A percentile compares a stretch with the other conserved stretches of the same genome.
Evolutionary conservation across 192 early-diverging fungal species (phyloP).

Genomic region (Oehlia diaphana): DNA sequence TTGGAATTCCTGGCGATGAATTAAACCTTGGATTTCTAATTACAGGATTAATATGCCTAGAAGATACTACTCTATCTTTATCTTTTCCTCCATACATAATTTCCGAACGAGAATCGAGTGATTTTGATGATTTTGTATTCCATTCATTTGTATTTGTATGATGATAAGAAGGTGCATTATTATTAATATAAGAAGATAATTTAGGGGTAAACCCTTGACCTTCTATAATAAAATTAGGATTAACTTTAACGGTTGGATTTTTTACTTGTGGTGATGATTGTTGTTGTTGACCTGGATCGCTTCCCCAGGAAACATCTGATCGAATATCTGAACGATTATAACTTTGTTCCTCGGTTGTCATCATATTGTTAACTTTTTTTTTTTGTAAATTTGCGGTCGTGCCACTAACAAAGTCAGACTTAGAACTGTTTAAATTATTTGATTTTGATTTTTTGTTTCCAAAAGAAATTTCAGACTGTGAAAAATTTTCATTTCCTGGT

Average conservation of each 20-base stretch:
- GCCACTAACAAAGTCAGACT: neutral
- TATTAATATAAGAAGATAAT: neutral
- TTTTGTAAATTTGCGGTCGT: neutral
- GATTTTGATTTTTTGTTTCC: neutral
- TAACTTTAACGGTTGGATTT: neutral
- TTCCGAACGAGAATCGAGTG: neutral
- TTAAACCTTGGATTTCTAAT: neutral
- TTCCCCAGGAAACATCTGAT: neutral
- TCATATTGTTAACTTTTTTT: neutral
- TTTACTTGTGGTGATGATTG: neutral
- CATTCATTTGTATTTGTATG: neutral
- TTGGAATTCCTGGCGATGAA: neutral
- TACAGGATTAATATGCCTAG: neutral
- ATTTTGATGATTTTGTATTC: neutral
- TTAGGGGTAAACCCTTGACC: neutral
- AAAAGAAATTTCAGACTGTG: neutral
- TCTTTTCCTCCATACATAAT: neutral
- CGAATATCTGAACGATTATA: neutral
- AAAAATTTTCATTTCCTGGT: neutral
- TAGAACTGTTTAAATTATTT: neutral
- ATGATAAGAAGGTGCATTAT: neutral
- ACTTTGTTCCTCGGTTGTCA: neutral
- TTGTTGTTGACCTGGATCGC: neutral
- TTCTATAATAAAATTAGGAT: neutral
- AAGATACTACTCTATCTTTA: neutral